Evolutionary conservation across 1,284 basidiomycete genomes (phyloP), one percentile per base, ranked within the genome.

Genomic region (Phenoliferia sp.): DNA sequence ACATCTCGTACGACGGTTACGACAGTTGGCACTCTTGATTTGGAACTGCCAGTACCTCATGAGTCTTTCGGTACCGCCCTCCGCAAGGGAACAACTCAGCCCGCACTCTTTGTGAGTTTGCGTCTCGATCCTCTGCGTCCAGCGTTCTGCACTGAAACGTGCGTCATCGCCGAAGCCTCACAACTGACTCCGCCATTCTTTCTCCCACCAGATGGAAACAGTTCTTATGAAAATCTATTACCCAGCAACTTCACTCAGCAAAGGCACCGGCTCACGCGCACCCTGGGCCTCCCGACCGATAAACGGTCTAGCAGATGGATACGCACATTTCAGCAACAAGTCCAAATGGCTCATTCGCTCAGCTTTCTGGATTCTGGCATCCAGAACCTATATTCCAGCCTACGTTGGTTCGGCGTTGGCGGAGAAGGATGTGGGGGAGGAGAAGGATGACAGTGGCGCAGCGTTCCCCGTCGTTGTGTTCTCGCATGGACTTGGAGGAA

Each of bases 401-500:
- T n/a, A 39, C 22, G 54, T 39, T 9, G 52, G 31, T 0, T 32
- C n/a, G 6, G 54, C 60, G 3, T 12, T 72, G 12, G 64, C 67
- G 10, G 36, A 36, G 54, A 59, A 63, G 35, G 3, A 22, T 16
- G 32, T 10, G 19, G 28, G 29, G 3, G 22, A 3, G 59, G 50
- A 66, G 26, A 0, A 28, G 28, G 34, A 50, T 22, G 60, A 34
- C 0, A 19, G 34, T 3, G 34, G 55, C 36, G 44, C 33, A 32
- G 4, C 39, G 48, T 63, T 59, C 22, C 88, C 89, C 0, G 81
- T 92, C 19, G 84, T 90, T 34, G 83, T 91, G 57, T 91, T 91
- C 79, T 90, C 88, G 22, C 90, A 92, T 80, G 90, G 56, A 26
- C 82, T 92, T 16, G 87, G 85, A n/a, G 90, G 90, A 0, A 86